phyloP scores from a whole-genome alignment of 441 rosid genomes.

The Erodium moschatum region DNA sequence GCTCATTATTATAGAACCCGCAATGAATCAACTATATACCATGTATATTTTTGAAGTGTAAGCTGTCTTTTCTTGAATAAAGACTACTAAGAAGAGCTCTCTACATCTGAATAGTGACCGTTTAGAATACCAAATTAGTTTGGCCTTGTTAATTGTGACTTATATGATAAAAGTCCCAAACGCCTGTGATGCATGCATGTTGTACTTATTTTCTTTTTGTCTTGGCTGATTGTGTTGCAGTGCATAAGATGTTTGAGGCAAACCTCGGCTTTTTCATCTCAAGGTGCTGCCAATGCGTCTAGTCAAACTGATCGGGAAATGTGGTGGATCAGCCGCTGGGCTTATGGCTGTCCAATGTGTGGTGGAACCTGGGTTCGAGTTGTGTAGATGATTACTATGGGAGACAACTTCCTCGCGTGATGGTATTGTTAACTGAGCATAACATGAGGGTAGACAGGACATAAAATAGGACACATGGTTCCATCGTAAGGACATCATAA shows the following conservation, averaged over 20 bases:
- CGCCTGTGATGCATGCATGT: not conserved
- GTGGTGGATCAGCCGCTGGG: conserved; percentile 99
- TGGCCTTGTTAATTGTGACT: too few species aligned
- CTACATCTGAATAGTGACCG: too few species aligned
- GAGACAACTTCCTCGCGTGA: too few species aligned
- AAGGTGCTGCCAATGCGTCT: conserved; percentile 42
- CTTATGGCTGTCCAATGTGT: conserved; percentile 94
- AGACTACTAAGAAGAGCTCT: too few species aligned
- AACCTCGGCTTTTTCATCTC: conserved; percentile 82
- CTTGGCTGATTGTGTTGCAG: conserved; percentile 34
- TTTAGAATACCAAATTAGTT: too few species aligned
- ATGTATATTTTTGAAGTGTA: not conserved
- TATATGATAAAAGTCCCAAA: too few species aligned
- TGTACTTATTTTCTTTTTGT: not conserved
- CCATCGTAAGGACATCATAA: too few species aligned
- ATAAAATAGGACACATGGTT: too few species aligned
- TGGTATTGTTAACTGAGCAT: not conserved
- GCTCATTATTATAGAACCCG: not conserved
- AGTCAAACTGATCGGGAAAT: conserved; percentile 59
- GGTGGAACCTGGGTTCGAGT: conserved; percentile 98
- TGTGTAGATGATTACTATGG: conserved; percentile 34
- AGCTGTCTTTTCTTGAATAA: not conserved
- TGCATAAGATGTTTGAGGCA: conserved; percentile 96
- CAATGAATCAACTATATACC: not conserved
- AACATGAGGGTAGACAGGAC: not conserved